These are phyloP conservation scores for Trametes gibbosa DNA, from an alignment of 768 basidiomycete genomes.

Conservation along the genomic window DNA sequence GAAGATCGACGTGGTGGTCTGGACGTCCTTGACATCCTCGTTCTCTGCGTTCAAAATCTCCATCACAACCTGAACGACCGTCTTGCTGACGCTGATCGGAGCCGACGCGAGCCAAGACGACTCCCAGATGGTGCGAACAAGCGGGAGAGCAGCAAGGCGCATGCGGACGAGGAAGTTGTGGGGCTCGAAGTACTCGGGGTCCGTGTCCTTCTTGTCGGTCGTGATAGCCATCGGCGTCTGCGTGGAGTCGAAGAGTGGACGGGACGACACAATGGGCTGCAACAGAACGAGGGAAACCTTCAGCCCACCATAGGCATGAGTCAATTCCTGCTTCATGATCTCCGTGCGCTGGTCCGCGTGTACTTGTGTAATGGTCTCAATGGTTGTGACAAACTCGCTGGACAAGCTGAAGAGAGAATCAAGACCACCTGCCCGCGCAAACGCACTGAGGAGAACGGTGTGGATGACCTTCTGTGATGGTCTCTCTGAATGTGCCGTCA, in stretches of 20 bases:
- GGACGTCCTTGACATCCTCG: constrained; percentile 60
- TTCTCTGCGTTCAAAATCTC: constrained; percentile 81
- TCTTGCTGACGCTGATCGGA: constrained; percentile 71
- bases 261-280: constrained; percentile 71
- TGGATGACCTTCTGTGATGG: constrained; percentile 72
- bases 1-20: constrained; percentile 34
- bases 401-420: constrained; percentile 62
- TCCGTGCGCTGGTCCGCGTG: constrained; percentile 58
- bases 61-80: constrained; percentile 73
- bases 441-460: constrained; percentile 75
- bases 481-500: constrained; percentile 54
- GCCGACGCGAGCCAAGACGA: constrained; percentile 77
- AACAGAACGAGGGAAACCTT: constrained; percentile 81
- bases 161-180: constrained; percentile 85
- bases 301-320: constrained; percentile 75
- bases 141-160: constrained; percentile 66
- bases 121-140: constrained; percentile 73
- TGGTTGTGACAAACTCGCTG: constrained; percentile 49
- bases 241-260: constrained; percentile 78
- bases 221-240: constrained; percentile 74
- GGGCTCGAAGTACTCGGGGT: constrained; percentile 79
- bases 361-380: constrained; percentile 50
- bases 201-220: constrained; percentile 76
- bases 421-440: constrained; percentile 71
- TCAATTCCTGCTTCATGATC: constrained; percentile 57